Conservation (phyloP, 129 eudicot genomes). For the Rutidosis leptorrhynchoides region DNA sequence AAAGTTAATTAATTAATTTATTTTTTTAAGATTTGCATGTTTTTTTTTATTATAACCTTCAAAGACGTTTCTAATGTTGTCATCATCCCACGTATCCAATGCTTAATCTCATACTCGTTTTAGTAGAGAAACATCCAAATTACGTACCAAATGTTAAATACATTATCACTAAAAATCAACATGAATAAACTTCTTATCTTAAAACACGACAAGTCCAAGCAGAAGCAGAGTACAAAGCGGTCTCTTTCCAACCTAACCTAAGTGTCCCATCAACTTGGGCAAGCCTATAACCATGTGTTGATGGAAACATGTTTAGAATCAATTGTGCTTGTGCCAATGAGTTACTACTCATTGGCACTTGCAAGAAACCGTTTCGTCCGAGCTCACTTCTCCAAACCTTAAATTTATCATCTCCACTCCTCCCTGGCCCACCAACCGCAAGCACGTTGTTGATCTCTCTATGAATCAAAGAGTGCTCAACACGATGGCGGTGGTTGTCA, state of each 20-base stretch:
- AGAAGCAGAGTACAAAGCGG: slow-evolving; percentile 76
- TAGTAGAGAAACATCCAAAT: slow-evolving; percentile 1
- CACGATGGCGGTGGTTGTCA: slow-evolving; percentile 46
- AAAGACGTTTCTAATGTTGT: neutral
- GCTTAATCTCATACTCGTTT: slow-evolving; percentile 5
- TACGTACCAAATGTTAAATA: slow-evolving; percentile 14
- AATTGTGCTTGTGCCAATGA: slow-evolving; percentile 81
- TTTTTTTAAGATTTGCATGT: too few relatives aligned
- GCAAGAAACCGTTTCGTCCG: slow-evolving; percentile 48
- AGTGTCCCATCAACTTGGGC: slow-evolving; percentile 64
- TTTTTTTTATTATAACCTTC: neutral
- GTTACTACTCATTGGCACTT: slow-evolving; percentile 69
- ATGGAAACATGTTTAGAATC: slow-evolving; percentile 67
- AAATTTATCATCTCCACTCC: slow-evolving; percentile 79
- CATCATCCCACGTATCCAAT: neutral
- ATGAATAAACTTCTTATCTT: slow-evolving; percentile 25
- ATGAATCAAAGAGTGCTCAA: slow-evolving; percentile 56
- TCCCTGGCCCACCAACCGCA: slow-evolving; percentile 76
- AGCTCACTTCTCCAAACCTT: slow-evolving; percentile 70
- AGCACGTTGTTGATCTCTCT: slow-evolving; percentile 68
- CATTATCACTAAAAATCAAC: slow-evolving; percentile 17
- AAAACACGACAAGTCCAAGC: slow-evolving; percentile 73
- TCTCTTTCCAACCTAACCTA: slow-evolving; percentile 79
- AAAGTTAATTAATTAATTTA: too few relatives aligned
- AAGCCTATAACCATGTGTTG: slow-evolving; percentile 57